These are phyloP conservation scores for Colletotrichum liriopes DNA, from an alignment of 2,329 filamentous ascomycete species.

Conservation along the genomic window DNA sequence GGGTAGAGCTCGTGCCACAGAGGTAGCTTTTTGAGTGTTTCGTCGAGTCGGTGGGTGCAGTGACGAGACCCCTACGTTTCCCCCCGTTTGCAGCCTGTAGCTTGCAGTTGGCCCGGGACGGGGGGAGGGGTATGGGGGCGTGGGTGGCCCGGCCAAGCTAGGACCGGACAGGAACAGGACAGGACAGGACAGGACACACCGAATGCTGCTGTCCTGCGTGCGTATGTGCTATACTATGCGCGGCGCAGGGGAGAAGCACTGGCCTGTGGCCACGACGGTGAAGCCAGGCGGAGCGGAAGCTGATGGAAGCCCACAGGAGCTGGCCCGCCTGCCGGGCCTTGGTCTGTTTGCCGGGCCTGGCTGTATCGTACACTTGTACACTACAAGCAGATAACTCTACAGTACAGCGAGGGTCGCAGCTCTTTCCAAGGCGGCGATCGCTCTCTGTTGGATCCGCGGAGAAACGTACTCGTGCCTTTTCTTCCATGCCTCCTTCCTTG, in stretches of 20 bases:
- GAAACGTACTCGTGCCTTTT: not conserved
- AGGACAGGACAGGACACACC: not conserved
- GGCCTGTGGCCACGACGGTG: not conserved
- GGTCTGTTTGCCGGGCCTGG: not conserved
- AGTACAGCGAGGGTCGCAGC: not conserved
- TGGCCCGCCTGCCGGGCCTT: not conserved
- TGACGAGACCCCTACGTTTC: slow-evolving; percentile 20
- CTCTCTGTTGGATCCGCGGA: not conserved
- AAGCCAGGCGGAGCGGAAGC: slow-evolving; percentile 9
- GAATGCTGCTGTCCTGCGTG: too few relatives aligned
- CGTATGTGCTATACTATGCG: too few relatives aligned
- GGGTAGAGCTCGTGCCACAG: slow-evolving; percentile 35
- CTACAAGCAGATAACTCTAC: not conserved
- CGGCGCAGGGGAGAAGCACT: slow-evolving; percentile 3
- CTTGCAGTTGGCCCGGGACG: not conserved
- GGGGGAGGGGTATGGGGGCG: not conserved
- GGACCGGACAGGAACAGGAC: not conserved
- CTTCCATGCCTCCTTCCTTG: too few relatives aligned
- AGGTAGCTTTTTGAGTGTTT: slow-evolving; percentile 29
- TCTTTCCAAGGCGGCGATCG: not conserved
- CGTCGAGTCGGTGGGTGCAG: slow-evolving; percentile 26
- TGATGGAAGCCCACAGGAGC: slow-evolving; percentile 20
- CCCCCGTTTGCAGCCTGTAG: slow-evolving; percentile 26
- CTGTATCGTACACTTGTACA: not conserved
- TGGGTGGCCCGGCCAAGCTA: not conserved